Conservation (phyloP, 331 rosid genomes). For the Dryas integrifolia region DNA sequence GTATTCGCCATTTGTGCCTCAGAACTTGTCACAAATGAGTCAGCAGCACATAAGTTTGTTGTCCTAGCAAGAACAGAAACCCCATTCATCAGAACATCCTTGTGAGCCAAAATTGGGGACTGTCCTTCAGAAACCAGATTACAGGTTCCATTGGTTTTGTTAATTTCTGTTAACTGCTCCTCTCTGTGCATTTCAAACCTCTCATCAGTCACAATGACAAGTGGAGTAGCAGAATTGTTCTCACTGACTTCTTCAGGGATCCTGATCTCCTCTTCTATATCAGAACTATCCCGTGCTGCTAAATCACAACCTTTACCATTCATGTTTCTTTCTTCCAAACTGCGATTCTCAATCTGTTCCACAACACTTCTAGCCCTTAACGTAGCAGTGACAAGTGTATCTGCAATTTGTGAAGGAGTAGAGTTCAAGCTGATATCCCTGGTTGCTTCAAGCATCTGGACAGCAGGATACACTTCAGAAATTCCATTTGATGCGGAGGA, state of each 20-base stretch:
- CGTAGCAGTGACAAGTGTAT: slow-evolving; percentile 12
- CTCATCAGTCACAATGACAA: slow-evolving; percentile 26
- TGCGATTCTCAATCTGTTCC: slow-evolving; percentile 30
- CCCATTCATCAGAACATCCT: slow-evolving; percentile 20
- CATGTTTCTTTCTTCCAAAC: slow-evolving; percentile 26
- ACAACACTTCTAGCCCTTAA: slow-evolving; percentile 33
- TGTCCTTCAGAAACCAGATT: slow-evolving; percentile 27
- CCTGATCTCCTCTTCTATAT: slow-evolving; percentile 31
- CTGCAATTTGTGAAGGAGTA: slow-evolving; percentile 31
- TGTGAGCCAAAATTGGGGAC: slow-evolving; percentile 17
- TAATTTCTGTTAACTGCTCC: slow-evolving; percentile 22
- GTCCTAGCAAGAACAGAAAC: slow-evolving; percentile 18
- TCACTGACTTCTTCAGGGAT: slow-evolving; percentile 29
- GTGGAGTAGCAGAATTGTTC: slow-evolving; percentile 31
- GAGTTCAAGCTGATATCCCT: slow-evolving; percentile 20
- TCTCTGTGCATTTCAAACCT: slow-evolving; percentile 26
- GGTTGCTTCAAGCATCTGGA: slow-evolving; percentile 33
- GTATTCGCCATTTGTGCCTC: slow-evolving; percentile 8
- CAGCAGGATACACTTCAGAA: slow-evolving; percentile 43
- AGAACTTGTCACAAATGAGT: slow-evolving; percentile 10
- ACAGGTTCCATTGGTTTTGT: slow-evolving; percentile 21
- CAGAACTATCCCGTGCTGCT: slow-evolving; percentile 24
- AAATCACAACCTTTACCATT: slow-evolving; percentile 31
- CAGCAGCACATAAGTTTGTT: slow-evolving; percentile 10
- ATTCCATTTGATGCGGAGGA: slow-evolving; percentile 33